Evolutionary conservation across 2,329 filamentous ascomycete genomes (phyloP).

Genomic region (Sclerotinia sclerotiorum): DNA sequence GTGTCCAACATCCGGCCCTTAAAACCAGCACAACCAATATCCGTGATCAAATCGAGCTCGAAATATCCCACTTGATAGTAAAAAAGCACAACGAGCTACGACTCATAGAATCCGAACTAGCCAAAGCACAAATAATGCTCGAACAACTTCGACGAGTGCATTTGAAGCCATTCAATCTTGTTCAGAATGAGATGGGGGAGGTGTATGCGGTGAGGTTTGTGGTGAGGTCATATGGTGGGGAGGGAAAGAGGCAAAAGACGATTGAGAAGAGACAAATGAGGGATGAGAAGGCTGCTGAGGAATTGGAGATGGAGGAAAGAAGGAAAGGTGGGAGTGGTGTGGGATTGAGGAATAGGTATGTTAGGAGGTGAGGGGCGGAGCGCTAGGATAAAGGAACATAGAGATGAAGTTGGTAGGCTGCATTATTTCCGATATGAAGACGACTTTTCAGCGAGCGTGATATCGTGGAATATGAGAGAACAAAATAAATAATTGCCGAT

Average conservation of each 20-base stretch:
- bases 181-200: conserved; percentile 52
- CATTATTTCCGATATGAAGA: background rate
- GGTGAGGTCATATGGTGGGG: background rate
- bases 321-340: conserved; percentile 3
- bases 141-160: conserved; percentile 92
- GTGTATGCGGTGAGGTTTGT: background rate
- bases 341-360: background rate
- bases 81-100: conserved; percentile 93
- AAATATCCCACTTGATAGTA: conserved; percentile 54
- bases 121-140: conserved; percentile 88
- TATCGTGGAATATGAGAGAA: background rate
- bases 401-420: background rate
- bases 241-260: background rate
- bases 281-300: no score
- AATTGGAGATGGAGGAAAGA: background rate
- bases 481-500: background rate
- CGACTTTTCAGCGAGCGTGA: background rate
- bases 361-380: background rate
- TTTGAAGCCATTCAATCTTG: conserved; percentile 82
- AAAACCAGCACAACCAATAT: background rate
- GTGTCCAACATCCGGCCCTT: background rate
- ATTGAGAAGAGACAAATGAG: background rate
- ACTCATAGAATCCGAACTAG: conserved; percentile 91
- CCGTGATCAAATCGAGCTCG: background rate
- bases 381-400: background rate